Conservation (phyloP, 164 flowering plant species). For the Annona squamosa region DNA sequence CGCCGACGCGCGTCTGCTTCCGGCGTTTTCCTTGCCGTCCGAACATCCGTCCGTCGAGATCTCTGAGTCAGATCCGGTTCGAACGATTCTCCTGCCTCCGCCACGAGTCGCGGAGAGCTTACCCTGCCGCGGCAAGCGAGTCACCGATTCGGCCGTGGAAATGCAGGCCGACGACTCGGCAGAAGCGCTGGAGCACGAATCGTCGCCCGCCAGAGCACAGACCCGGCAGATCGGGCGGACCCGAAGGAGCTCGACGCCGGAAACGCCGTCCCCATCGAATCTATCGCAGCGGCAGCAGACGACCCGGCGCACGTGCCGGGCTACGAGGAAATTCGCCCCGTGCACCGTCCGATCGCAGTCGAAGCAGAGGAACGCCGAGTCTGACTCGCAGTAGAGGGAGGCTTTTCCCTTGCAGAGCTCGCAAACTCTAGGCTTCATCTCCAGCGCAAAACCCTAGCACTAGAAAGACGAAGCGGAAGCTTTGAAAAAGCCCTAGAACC, state of each 20-base stretch:
- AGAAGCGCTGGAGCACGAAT: neutral
- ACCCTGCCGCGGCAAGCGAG: neutral
- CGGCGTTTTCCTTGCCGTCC: neutral
- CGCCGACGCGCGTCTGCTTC: neutral
- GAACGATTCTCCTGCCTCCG: neutral
- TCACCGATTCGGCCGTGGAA: conserved; percentile 21
- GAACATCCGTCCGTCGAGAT: neutral
- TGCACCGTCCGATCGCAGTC: conserved; percentile 24
- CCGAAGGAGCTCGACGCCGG: conserved; percentile 8
- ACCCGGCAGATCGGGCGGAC: conserved; percentile 1
- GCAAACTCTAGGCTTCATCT: conserved; percentile 10
- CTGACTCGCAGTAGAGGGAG: conserved; percentile 19
- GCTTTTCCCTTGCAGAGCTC: conserved; percentile 24
- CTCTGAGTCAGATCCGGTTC: neutral
- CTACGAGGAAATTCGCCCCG: conserved; percentile 26
- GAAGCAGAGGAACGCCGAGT: conserved; percentile 25
- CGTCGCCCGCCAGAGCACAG: conserved; percentile 4
- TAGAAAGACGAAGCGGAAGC: neutral
- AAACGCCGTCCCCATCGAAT: conserved; percentile 8
- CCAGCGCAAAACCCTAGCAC: neutral
- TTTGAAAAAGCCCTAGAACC: neutral
- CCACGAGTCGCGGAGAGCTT: neutral
- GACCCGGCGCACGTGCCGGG: conserved; percentile 18
- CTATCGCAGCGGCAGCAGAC: conserved; percentile 12
- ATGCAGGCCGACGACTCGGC: conserved; percentile 22